Base-by-base conservation (phyloP, 768 basidiomycete genomes). In the Lentinula guzmanii region DNA sequence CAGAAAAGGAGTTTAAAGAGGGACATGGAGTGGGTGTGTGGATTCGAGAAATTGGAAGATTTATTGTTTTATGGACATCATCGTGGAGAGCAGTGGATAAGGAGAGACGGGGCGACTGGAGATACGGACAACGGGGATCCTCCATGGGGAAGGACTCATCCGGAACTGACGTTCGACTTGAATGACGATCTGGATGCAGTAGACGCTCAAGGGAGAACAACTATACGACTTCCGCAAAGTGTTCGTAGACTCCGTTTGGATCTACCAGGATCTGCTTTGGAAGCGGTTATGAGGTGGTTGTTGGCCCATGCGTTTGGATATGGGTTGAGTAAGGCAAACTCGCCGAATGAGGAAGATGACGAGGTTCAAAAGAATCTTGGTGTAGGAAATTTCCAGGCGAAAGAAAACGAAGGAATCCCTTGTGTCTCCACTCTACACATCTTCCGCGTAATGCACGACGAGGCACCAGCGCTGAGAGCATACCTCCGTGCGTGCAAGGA, bases 11-110 rank as follows among this genome's bases (percentile, higher is more conserved):
- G 53, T 39, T 6, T 54, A 8, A 21, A 54, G 37, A 39, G 18
- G n/a, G 53, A 54, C n/a, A 54, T 54, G 11, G 53, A 39, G 10
- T 54, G 53, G 53, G 53, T 54, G 18, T 54, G 53, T 54, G 34
- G 35, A 10, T 54, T 54, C 11, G 35, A 16, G n/a, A 54, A 54
- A 10, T 39, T 54, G 35, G 53, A 54, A n/a, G 53, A 54, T 39
- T 18, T 54, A 11, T 39, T 54, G 53, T 54, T 54, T 41, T 54
- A 54, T 41, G 53, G 53, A 11, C 53, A 54, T 39, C 35, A 54
- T 54, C 53, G 37, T 9, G 53, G 53, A 16, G 53, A 54, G 18
- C 37, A 9, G 21, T 18, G 16, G n/a, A 16, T 3, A 16, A 52
- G 11, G 5, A 18, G 34, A 18, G 5, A 9, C 42, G 21, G 46